Conservation (phyloP, 2,329 filamentous ascomycete species). For the Waltergamsia citrina region DNA sequence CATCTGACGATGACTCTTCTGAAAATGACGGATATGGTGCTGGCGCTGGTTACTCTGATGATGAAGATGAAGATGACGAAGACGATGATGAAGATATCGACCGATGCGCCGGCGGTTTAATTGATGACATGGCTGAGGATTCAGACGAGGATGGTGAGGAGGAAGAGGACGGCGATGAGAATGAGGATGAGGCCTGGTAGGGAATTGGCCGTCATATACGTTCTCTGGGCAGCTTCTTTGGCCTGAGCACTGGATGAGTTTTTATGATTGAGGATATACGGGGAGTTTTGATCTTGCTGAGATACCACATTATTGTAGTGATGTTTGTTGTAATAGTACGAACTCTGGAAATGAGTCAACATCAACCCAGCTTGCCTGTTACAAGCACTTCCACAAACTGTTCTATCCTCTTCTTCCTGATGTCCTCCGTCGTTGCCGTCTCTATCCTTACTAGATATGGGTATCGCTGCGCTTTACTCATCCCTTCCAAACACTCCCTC, state of each 20-base stretch:
- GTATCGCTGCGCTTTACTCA: conserved; percentile 36
- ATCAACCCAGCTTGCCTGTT: conserved; percentile 2
- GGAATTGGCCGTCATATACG: too few species aligned
- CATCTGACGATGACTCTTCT: neutral
- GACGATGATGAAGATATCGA: neutral
- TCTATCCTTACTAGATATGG: conserved; percentile 33
- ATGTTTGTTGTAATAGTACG: neutral
- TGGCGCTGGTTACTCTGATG: neutral
- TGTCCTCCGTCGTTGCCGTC: conserved; percentile 21
- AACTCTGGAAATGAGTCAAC: too few species aligned
- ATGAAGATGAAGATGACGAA: neutral
- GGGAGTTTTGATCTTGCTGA: neutral
- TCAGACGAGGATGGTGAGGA: conserved; percentile 2
- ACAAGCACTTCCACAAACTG: conserved; percentile 8
- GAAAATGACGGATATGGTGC: neutral
- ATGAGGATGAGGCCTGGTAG: neutral
- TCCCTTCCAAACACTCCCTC: conserved; percentile 24
- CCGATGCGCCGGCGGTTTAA: neutral
- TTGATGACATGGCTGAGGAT: conserved; percentile 3
- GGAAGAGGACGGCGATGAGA: conserved; percentile 2
- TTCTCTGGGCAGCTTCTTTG: neutral
- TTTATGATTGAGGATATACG: neutral
- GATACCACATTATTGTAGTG: neutral
- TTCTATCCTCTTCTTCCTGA: conserved; percentile 12
- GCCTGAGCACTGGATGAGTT: too few species aligned